Evolutionary conservation across 2,329 filamentous ascomycete species (phyloP), one percentile per base, ranked within the genome.

Genomic region (Microsporum ferrugineum): DNA sequence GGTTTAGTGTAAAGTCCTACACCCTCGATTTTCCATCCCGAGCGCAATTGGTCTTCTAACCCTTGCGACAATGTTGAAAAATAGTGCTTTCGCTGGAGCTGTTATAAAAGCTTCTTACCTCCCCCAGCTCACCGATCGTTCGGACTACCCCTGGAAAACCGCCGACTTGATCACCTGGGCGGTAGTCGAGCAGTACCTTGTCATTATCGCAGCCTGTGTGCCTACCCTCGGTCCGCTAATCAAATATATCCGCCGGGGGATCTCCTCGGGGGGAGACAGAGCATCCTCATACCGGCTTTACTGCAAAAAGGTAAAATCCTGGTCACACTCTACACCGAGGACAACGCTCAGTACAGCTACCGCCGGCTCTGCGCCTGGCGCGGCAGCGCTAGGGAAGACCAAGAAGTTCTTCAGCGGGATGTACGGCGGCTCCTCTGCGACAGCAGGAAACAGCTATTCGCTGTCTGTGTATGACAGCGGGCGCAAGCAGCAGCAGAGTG

Each of bases 191-290:
- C 60, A 64, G 57, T 64, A 64, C 36, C 36, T 64, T 17, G 62
- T 64, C 34, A 60, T 64, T 33, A 62, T 64, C 34, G 62, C 62
- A 14, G 60, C 57, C 39, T 63, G 60, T 36, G 62, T 64, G 23
- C 62, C 62, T 8, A 59, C 58, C 3, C 45, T 64, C 12, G 61
- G 56, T 0, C 62, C 62, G 3, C 39, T 62, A 14, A 59, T 59
- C 36, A 62, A 47, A 58, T 23, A 41, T 36, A n/a, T 51, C n/a
- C 31, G 27, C 27, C 41, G 45, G 7, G 39, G 36, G 38, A 36
- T 23, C 4, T 51, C 58, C 8, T 33, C 38, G 23, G 45, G 27
- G 7, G 36, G 29, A 41, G 8, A 39, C 31, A 29, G 8, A 41
- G 8, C 14, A 41, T 41, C 39, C 3, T 8, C 14, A 41, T 41